Base-by-base conservation (phyloP, 768 basidiomycete species). In the Podaxis sp. region DNA sequence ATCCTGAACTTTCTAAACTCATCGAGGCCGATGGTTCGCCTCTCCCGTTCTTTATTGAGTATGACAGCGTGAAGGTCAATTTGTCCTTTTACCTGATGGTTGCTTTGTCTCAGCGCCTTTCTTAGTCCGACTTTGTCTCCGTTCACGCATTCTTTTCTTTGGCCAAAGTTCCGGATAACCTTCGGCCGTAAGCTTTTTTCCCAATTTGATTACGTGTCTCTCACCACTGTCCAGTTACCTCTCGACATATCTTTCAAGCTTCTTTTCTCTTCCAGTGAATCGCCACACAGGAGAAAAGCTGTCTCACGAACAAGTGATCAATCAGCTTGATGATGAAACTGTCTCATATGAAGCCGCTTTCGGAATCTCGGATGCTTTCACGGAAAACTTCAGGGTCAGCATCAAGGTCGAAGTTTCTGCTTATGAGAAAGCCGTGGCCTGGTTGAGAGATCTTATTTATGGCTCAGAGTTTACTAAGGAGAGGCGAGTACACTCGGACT, bases 11-110 rank as follows among this genome's bases (percentile, higher is more conserved):
- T 21, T 77, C 81, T 59, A 77, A 77, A 61, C 83, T 90, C 67
- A 77, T 99, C 25, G 78, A 83, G 55, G 70, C 75, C 2, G 94
- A 97, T 65, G 89, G 88, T 2, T 69, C 78, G 1, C 70, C 81
- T 2, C 70, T 95, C 36, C 86, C 96, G 5, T 95, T 94, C 76
- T 95, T 95, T 70, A 85, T 96, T 9, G 89, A 97, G 68, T 99
- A 93, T 68, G 91, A 97, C 67, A 92, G 95, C 71, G 93, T 96
- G 51, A 84, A 93, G 78, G 95, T 91, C 52, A 44, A 74, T 21
- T 3, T 25, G 21, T 37, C 58, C 27, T 55, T 37, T 48, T 53
- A 44, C 7, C 59, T n/a, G 9, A 44, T 16, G 16, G 42, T 46
- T 11, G 32, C 32, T 25, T 63, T 16, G 58, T 42, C 55, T 32